Evolutionary conservation across 78 protist species (phyloP).

Genomic region (Monosiga brevicollis): DNA sequence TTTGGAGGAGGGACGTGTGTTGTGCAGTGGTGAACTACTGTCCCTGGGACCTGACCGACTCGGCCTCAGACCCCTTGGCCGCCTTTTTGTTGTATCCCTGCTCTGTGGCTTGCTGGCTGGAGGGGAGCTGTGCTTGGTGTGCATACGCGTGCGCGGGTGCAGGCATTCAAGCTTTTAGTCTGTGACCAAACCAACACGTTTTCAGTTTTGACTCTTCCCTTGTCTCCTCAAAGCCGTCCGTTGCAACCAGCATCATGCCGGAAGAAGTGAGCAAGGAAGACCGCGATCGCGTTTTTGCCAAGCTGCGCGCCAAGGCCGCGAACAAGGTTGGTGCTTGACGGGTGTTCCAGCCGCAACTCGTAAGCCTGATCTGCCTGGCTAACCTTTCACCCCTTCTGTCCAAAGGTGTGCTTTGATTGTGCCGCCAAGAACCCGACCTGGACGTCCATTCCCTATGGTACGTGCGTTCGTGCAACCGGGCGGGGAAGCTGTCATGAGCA

Average conservation of each 20-base stretch:
- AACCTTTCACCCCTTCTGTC: too few relatives aligned
- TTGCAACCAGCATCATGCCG: not conserved
- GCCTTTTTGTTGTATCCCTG: too few relatives aligned
- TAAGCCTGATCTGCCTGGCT: too few relatives aligned
- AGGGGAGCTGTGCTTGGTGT: too few relatives aligned
- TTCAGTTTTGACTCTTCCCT: not conserved
- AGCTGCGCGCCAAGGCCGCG: not conserved
- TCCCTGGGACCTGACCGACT: too few relatives aligned
- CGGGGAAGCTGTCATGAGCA: not conserved
- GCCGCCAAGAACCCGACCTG: conserved; percentile 46
- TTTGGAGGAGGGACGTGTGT: too few relatives aligned
- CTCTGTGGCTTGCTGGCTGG: too few relatives aligned
- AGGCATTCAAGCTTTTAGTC: too few relatives aligned
- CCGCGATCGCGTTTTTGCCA: not conserved
- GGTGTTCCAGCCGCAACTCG: not conserved
- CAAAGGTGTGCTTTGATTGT: conserved; percentile 53
- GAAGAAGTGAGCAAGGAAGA: not conserved
- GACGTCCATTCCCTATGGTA: conserved; percentile 39
- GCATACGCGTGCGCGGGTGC: too few relatives aligned
- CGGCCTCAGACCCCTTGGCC: too few relatives aligned
- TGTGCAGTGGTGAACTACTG: too few relatives aligned
- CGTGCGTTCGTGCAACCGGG: conserved; percentile 1
- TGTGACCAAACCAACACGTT: not conserved
- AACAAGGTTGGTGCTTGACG: not conserved
- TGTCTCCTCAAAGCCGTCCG: not conserved